Conservation (phyloP, 208 protist species). For the Entamoeba nuttalli region DNA sequence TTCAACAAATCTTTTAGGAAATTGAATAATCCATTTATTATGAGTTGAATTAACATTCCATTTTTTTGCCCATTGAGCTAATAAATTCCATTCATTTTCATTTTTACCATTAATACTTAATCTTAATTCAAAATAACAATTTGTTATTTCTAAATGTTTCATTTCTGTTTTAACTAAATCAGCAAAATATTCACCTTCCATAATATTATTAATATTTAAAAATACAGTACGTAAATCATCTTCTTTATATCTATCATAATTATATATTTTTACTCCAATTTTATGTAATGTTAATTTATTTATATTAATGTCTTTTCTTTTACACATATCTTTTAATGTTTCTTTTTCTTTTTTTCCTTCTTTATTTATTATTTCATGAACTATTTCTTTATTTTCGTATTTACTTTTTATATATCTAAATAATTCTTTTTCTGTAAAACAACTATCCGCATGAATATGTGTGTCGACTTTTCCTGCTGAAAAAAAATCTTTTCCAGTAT, state of each 20-base stretch:
- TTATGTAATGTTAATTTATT: slow-evolving; percentile 35
- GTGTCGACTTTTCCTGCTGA: slow-evolving; percentile 77
- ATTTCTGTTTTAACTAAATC: neutral
- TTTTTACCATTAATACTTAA: neutral
- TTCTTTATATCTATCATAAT: neutral
- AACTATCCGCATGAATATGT: slow-evolving; percentile 80
- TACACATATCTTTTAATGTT: neutral
- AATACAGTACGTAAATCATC: neutral
- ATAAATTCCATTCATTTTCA: neutral
- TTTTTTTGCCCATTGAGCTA: neutral
- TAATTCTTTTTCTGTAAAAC: slow-evolving; percentile 73
- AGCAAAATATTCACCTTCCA: slow-evolving; percentile 13
- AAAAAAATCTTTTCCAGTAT: neutral
- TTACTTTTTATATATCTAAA: slow-evolving; percentile 71
- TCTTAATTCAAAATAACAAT: neutral
- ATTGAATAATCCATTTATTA: slow-evolving; percentile 17
- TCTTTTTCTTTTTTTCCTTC: slow-evolving; percentile 20
- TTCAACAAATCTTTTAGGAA: slow-evolving; percentile 1
- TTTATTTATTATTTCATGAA: neutral
- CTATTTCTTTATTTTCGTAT: slow-evolving; percentile 45
- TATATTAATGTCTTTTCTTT: neutral
- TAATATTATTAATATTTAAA: neutral
- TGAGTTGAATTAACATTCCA: neutral
- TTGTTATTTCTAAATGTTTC: neutral
- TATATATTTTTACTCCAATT: slow-evolving; percentile 18